Conservation (phyloP, 2,329 filamentous ascomycete genomes). For the Fonsecaea nubica region DNA sequence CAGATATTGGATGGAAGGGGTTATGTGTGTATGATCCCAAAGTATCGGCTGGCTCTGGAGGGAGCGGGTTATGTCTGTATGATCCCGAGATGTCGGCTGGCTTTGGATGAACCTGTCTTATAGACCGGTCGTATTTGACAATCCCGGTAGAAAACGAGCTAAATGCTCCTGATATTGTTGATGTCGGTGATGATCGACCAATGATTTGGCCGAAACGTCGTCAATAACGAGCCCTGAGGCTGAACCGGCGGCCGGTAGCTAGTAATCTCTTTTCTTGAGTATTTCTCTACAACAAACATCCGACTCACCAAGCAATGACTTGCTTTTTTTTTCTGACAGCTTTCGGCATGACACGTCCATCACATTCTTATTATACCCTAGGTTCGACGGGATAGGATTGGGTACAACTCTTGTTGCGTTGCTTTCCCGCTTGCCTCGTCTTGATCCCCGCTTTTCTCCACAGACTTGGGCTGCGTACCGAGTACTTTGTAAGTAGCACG, state of each 20-base stretch:
- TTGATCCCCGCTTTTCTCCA: conserved; percentile 1
- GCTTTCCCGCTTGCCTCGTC: too few relatives aligned
- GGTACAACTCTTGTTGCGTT: background rate
- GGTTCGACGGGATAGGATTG: background rate
- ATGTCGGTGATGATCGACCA: background rate
- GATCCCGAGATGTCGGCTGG: background rate
- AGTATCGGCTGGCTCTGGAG: background rate
- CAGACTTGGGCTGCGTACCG: background rate
- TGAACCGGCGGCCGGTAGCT: background rate
- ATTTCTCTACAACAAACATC: background rate
- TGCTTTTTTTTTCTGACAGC: background rate
- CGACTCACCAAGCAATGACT: background rate
- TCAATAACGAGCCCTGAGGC: background rate
- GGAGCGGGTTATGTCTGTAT: too few relatives aligned
- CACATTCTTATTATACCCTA: background rate
- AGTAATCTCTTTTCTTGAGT: background rate
- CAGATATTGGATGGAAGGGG: too few relatives aligned
- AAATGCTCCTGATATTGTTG: background rate
- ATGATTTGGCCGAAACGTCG: background rate
- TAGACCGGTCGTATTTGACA: too few relatives aligned
- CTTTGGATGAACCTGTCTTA: too few relatives aligned
- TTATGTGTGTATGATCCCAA: background rate
- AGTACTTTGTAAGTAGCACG: too few relatives aligned
- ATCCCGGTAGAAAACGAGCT: too few relatives aligned
- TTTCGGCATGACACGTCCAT: background rate